Evolutionary conservation across 1,139 yeast genomes (phyloP), one percentile per base, ranked within the genome.

Genomic region (Wickerhamiella pararugosa): DNA sequence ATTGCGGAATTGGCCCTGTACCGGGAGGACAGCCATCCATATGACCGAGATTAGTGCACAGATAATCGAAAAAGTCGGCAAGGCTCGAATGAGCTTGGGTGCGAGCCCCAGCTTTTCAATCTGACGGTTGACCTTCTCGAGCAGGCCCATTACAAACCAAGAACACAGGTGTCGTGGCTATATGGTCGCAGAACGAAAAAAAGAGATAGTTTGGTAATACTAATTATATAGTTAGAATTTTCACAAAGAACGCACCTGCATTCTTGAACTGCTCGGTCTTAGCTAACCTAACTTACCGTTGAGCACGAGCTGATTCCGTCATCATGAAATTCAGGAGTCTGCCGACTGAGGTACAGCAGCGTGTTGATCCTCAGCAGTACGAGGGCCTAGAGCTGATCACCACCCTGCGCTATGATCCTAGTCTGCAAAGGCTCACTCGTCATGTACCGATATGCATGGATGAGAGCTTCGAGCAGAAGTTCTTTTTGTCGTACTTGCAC

Each of bases 1-100:
- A 50, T 69, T 65, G 43, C 96, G 67, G 56, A 67, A 84, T 57
- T 82, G 83, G 25, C 95, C 97, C 34, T 80, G 80, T 52, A 77
- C 51, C 0, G 98, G 96, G 42, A 83, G 65, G 27, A 66, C 54
- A n/a, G 74, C 61, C 37, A 90, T 63, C 83, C 94, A 79, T 0
- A 64, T 61, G 4, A 81, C 53, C 33, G 94, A 84, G 15, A 71
- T 59, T 1, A 81, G 10, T 0, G 80, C 72, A 29, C 79, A 62
- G 3, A 78, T 44, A n/a, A 76, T 47, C 1, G 94, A 78, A 1
- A 84, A 46, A 36, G 64, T 51, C 3, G 94, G 93, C 40, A 87
- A 62, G 5, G 52, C 43, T 28, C 46, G 45, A 9, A 58, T 40
- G 10, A 56, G 46, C 44, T 53, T 53, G 28, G 55, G 50, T 25